Conservation (phyloP, 2,329 filamentous ascomycete genomes). For the Mycosphaerella arachidis region DNA sequence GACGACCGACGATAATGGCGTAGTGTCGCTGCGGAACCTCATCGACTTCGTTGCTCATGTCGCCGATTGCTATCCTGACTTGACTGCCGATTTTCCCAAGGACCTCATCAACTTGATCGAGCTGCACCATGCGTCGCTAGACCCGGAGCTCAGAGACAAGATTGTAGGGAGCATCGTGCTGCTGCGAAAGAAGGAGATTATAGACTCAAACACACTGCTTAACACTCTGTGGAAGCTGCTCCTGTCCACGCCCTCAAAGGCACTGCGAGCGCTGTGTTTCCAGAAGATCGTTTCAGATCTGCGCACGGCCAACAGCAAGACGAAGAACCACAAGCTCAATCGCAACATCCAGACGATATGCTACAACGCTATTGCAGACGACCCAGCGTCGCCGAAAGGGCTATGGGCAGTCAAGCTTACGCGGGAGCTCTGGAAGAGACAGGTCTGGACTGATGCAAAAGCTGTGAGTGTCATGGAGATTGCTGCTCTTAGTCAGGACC, state of each 20-base stretch:
- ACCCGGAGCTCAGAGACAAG: slow-evolving; percentile 86
- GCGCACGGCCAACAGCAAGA: slow-evolving; percentile 78
- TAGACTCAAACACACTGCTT: slow-evolving; percentile 77
- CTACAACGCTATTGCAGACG: slow-evolving; percentile 83
- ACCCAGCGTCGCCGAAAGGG: slow-evolving; percentile 77
- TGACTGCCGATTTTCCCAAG: slow-evolving; percentile 70
- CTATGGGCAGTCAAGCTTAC: slow-evolving; percentile 96
- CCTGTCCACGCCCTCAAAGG: slow-evolving; percentile 86
- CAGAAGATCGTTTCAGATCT: slow-evolving; percentile 89
- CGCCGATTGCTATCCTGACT: slow-evolving; percentile 83
- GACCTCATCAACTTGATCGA: slow-evolving; percentile 78
- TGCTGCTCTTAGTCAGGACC: slow-evolving; percentile 79
- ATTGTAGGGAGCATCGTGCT: slow-evolving; percentile 86
- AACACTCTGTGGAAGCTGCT: slow-evolving; percentile 94
- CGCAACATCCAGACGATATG: slow-evolving; percentile 88
- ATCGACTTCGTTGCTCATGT: slow-evolving; percentile 93
- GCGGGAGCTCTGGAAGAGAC: slow-evolving; percentile 90
- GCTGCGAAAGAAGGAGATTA: slow-evolving; percentile 82
- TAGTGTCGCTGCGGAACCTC: slow-evolving; percentile 81
- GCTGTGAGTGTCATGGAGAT: slow-evolving; percentile 99
- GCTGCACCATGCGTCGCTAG: slow-evolving; percentile 75
- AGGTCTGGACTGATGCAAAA: slow-evolving; percentile 92
- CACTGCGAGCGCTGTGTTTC: slow-evolving; percentile 76
- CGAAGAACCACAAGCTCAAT: slow-evolving; percentile 88
- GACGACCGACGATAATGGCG: slow-evolving; percentile 69